A percentile compares a stretch with the other conserved stretches of the same genome.
These are phyloP conservation scores for Roridomyces roridus DNA, from an alignment of 768 basidiomycete genomes.

Conservation along the genomic window DNA sequence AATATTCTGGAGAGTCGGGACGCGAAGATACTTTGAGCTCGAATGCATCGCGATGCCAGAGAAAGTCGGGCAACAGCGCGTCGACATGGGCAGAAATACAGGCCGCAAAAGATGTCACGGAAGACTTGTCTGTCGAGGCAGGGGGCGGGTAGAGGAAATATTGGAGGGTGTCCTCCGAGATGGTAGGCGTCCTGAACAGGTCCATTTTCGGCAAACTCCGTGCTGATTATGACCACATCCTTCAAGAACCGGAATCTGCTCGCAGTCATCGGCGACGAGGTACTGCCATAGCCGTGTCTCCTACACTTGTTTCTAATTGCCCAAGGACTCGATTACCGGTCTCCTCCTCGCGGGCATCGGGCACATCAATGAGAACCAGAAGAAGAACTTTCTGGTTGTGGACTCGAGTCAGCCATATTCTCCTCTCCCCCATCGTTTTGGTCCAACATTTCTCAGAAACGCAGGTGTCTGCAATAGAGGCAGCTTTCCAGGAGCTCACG, in stretches of 20 bases:
- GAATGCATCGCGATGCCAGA: slow-evolving; percentile 88
- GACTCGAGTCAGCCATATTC: slow-evolving; percentile 76
- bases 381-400: slow-evolving; percentile 98
- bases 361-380: slow-evolving; percentile 86
- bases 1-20: slow-evolving; percentile 53
- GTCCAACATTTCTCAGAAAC: slow-evolving; percentile 67
- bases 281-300: slow-evolving; percentile 36
- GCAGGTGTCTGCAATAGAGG: slow-evolving; percentile 87
- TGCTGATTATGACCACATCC: slow-evolving; percentile 49
- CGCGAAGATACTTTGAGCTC: slow-evolving; percentile 71
- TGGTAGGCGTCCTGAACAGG: slow-evolving; percentile 75
- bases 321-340: slow-evolving; percentile 95
- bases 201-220: slow-evolving; percentile 48
- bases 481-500: slow-evolving; percentile 93
- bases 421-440: not conserved
- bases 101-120: slow-evolving; percentile 69
- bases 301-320: slow-evolving; percentile 17
- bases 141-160: slow-evolving; percentile 73
- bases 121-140: slow-evolving; percentile 59
- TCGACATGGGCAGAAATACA: slow-evolving; percentile 67
- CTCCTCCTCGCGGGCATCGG: slow-evolving; percentile 94
- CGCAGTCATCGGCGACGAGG: slow-evolving; percentile 98
- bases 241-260: slow-evolving; percentile 87
- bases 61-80: slow-evolving; percentile 58
- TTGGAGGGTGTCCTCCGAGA: slow-evolving; percentile 86